Conservation (phyloP, 257 asterid species). For the Henckelia pumila region DNA sequence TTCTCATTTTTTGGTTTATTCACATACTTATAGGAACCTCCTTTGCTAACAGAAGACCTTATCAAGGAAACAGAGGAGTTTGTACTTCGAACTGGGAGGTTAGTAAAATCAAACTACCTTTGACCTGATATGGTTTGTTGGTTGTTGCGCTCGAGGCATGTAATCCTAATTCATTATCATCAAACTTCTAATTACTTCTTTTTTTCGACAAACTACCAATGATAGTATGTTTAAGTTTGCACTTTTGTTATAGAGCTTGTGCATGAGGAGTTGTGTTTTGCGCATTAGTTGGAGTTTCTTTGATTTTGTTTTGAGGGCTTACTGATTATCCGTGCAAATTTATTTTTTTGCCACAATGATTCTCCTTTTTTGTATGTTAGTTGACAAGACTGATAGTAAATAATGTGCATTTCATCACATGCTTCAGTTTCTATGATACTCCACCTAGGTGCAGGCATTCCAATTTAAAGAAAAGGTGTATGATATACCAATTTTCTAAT, state of each 20-base stretch:
- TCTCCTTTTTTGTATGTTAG: not conserved
- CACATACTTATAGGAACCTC: conserved; percentile 65
- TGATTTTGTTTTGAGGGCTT: not conserved
- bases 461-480: not conserved
- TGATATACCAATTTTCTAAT: conserved; percentile 2
- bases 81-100: conserved; percentile 97
- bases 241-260: not conserved
- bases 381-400: not conserved
- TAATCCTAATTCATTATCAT: conserved; percentile 14
- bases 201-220: not conserved
- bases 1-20: conserved; percentile 25
- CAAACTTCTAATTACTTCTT: not conserved
- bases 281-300: not conserved
- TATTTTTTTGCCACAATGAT: not conserved
- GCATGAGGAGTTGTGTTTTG: not conserved
- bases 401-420: not conserved
- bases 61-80: conserved; percentile 97
- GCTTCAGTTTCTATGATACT: not conserved
- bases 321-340: not conserved
- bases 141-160: conserved; percentile 6
- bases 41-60: conserved; percentile 91
- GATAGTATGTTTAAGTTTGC: not conserved
- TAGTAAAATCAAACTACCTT: conserved; percentile 29
- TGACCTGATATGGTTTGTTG: conserved; percentile 12
- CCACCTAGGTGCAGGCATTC: conserved; percentile 7